These are phyloP conservation scores for Punica granatum DNA, from an alignment of 345 rosid genomes.

Conservation along the genomic window DNA sequence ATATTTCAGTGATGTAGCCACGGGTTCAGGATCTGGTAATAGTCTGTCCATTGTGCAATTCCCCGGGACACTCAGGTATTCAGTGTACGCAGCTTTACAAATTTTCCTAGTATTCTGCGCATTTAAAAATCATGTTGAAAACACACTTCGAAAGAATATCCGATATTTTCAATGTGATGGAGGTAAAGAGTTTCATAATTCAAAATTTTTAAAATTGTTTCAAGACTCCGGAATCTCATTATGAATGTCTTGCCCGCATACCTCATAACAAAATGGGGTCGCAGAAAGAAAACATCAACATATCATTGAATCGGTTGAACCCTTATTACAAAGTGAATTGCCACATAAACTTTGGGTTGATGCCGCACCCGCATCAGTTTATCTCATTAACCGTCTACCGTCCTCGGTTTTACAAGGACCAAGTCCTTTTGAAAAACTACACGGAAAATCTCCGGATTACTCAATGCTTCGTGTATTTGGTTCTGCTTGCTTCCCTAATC, in stretches of 20 bases:
- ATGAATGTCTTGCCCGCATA: neutral
- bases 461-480: neutral
- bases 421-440: constrained; percentile 1
- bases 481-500: neutral
- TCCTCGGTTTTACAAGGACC: neutral
- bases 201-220: neutral
- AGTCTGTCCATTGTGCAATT: too few species aligned
- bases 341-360: neutral
- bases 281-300: neutral
- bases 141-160: neutral
- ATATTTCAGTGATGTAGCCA: too few species aligned
- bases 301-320: neutral
- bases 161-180: neutral
- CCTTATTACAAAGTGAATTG: neutral
- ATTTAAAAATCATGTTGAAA: neutral
- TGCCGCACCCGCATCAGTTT: neutral
- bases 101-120: too few species aligned
- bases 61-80: too few species aligned
- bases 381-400: neutral
- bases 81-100: too few species aligned
- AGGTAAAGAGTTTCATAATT: neutral
- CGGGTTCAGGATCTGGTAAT: too few species aligned
- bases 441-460: neutral
- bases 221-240: neutral
- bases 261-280: neutral